Conservation (phyloP, 345 rosid genomes). For the Sonneratia caseolaris region DNA sequence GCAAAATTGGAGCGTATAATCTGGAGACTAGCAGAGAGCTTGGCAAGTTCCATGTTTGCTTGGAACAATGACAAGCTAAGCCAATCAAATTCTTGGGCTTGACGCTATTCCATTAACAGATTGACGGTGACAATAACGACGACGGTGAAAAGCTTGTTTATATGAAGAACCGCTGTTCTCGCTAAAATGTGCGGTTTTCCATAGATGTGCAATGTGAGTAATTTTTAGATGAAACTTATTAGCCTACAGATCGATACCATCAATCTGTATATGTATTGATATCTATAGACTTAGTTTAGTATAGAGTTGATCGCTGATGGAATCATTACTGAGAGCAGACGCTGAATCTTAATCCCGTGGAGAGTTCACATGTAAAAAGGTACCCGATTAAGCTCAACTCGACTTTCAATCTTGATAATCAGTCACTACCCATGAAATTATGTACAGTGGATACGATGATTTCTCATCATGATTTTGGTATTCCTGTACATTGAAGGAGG, state of each 20-base stretch:
- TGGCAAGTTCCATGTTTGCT: constrained; percentile 31
- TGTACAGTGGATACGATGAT: not conserved
- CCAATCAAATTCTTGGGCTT: constrained; percentile 11
- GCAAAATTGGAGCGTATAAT: constrained; percentile 62
- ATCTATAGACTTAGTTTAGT: not conserved
- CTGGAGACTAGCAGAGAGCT: constrained; percentile 50
- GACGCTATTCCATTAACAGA: constrained; percentile 19
- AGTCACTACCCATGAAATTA: not conserved
- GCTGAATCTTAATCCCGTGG: not conserved
- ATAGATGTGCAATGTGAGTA: not conserved
- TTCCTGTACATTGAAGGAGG: not conserved
- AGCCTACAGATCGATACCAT: not conserved
- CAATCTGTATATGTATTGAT: not conserved
- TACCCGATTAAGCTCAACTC: not conserved
- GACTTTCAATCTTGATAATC: not conserved
- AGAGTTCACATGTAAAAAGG: not conserved
- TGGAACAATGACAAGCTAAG: constrained; percentile 47
- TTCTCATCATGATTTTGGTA: not conserved
- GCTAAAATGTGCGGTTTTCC: not conserved
- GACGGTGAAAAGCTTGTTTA: not conserved
- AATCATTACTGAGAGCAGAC: not conserved
- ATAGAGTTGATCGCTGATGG: not conserved
- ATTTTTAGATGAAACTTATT: not conserved
- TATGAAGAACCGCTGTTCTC: not conserved
- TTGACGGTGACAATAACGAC: not conserved